A percentile compares a stretch with the other conserved stretches of the same genome.
Conservation (phyloP, 2,329 filamentous ascomycete genomes). For the Pseudocercospora musae region DNA sequence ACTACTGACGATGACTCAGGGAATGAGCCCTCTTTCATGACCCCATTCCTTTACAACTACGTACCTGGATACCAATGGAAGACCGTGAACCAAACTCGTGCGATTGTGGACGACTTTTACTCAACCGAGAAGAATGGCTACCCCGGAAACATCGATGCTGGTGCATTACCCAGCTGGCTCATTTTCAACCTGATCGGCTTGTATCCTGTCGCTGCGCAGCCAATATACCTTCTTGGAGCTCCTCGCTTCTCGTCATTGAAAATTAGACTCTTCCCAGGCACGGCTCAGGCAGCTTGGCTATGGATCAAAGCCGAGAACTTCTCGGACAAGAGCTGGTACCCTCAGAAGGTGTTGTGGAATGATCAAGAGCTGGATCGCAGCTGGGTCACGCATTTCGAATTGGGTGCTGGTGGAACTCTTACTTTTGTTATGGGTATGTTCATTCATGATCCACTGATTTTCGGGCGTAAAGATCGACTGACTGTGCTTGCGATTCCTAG, state of each 20-base stretch:
- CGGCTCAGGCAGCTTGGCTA: conserved; percentile 10
- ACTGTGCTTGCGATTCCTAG: neutral
- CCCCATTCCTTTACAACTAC: conserved; percentile 43
- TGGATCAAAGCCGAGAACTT: conserved; percentile 15
- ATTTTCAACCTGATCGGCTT: conserved; percentile 51
- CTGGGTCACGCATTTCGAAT: conserved; percentile 20
- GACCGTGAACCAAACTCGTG: conserved; percentile 36
- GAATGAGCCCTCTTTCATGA: conserved; percentile 42
- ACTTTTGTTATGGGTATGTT: conserved; percentile 19
- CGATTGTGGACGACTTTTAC: conserved; percentile 43
- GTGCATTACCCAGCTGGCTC: conserved; percentile 51
- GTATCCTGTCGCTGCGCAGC: conserved; percentile 49
- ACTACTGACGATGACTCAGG: conserved; percentile 5
- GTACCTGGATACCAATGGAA: conserved; percentile 34
- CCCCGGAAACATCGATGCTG: conserved; percentile 47
- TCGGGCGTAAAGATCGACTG: neutral
- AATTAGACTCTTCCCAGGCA: conserved; percentile 19
- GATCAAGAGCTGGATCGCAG: conserved; percentile 14
- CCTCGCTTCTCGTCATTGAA: conserved; percentile 41
- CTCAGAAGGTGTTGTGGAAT: conserved; percentile 19
- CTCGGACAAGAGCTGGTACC: conserved; percentile 14
- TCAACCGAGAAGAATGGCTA: conserved; percentile 40
- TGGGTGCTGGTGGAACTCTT: conserved; percentile 19
- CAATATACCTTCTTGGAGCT: conserved; percentile 46
- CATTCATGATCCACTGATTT: neutral